Conservation (phyloP, 2,329 filamentous ascomycete species). For the Botrytis tulipae region DNA sequence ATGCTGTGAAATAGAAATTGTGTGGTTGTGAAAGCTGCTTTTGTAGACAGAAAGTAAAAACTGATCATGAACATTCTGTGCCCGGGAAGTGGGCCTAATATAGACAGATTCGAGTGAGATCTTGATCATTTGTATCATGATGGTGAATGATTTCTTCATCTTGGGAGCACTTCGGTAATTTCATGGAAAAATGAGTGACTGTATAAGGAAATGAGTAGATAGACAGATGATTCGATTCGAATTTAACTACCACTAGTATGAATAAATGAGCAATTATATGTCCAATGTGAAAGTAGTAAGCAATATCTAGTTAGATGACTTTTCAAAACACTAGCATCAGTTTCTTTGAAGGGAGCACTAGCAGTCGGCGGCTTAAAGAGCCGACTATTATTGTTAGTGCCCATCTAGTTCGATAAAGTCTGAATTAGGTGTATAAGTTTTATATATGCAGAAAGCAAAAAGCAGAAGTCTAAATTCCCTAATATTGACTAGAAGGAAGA, state of each 20-base stretch:
- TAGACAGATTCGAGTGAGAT: neutral
- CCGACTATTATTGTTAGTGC: neutral
- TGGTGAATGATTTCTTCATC: neutral
- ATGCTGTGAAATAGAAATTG: neutral
- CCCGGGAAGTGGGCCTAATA: too few species aligned
- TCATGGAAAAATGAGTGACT: too few species aligned
- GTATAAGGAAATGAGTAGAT: neutral
- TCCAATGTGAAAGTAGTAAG: neutral
- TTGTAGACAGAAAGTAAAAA: neutral
- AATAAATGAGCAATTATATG: neutral
- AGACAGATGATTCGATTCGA: neutral
- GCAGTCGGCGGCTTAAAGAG: too few species aligned
- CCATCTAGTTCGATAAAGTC: neutral
- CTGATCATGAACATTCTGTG: neutral
- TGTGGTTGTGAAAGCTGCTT: neutral
- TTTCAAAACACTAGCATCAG: neutral
- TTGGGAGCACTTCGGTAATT: neutral
- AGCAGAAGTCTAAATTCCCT: neutral
- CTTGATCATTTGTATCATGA: neutral
- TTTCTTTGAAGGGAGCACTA: neutral
- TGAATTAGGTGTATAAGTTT: neutral
- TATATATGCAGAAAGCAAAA: too few species aligned
- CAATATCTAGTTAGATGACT: neutral
- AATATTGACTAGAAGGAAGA: neutral
- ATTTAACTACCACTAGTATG: neutral